Conservation (phyloP, 306 rosid species). For the Cucumis melo region DNA sequence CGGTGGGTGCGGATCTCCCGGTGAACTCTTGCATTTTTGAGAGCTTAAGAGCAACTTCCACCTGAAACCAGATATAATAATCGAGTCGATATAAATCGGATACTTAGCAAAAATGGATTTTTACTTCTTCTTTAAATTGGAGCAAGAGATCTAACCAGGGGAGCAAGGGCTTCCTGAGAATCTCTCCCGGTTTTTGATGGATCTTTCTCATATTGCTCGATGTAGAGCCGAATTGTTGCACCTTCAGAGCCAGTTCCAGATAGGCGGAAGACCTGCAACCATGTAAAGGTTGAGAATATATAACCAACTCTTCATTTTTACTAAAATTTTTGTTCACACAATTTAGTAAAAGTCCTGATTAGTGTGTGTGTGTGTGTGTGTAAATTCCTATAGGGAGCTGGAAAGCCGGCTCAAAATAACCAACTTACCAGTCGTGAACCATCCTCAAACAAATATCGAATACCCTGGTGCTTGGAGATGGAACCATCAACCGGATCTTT, state of each 20-base stretch:
- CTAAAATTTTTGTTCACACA: not conserved
- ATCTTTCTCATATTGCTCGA: constrained; percentile 95
- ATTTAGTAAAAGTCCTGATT: not conserved
- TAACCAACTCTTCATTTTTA: not conserved
- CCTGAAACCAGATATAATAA: constrained; percentile 29
- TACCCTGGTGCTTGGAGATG: constrained; percentile 88
- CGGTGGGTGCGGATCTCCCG: constrained; percentile 89
- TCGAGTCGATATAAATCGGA: not conserved
- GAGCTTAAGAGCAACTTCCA: constrained; percentile 84
- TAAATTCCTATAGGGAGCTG: not conserved
- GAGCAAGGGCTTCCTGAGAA: constrained; percentile 84
- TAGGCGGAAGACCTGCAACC: constrained; percentile 74
- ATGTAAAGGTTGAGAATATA: not conserved
- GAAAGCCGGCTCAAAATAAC: not conserved
- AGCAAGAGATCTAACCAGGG: constrained; percentile 55
- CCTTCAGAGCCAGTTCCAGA: constrained; percentile 99
- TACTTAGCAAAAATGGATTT: not conserved
- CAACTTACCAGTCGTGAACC: constrained; percentile 92
- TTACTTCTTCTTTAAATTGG: not conserved
- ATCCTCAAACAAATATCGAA: constrained; percentile 91
- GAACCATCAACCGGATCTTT: constrained; percentile 93
- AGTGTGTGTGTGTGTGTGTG: no score
- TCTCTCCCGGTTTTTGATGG: constrained; percentile 73
- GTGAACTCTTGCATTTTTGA: constrained; percentile 92
- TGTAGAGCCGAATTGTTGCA: constrained; percentile 90